These are phyloP conservation scores for Capronia americana DNA, from an alignment of 2,329 filamentous ascomycete species.

Conservation along the genomic window DNA sequence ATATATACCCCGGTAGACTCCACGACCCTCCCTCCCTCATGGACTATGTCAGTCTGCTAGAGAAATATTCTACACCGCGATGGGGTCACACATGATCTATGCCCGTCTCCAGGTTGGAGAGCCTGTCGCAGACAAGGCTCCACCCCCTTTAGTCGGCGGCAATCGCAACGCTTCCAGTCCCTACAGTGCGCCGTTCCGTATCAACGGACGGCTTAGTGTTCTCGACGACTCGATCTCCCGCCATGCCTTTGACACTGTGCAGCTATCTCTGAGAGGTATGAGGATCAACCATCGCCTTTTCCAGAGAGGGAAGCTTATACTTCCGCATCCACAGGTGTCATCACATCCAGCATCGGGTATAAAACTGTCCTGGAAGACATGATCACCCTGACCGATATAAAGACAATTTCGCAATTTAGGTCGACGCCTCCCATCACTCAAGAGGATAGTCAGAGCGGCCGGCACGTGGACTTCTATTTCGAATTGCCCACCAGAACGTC, in stretches of 20 bases:
- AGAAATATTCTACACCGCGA: not conserved
- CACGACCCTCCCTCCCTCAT: not conserved
- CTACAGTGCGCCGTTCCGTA: conserved; percentile 6
- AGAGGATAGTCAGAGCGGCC: conserved; percentile 15
- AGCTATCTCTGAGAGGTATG: conserved; percentile 30
- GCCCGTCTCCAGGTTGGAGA: conserved; percentile 23
- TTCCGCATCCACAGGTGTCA: conserved; percentile 21
- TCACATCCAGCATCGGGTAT: conserved; percentile 29
- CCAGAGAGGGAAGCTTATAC: not conserved
- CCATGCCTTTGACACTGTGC: conserved; percentile 31
- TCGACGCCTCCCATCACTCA: not conserved
- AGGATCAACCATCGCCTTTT: not conserved
- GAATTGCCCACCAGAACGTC: conserved; percentile 26
- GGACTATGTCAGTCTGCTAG: not conserved
- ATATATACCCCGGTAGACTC: conserved; percentile 5
- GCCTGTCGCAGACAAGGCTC: conserved; percentile 22
- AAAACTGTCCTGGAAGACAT: conserved; percentile 30
- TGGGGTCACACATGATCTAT: conserved; percentile 27
- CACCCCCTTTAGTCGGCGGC: conserved; percentile 10
- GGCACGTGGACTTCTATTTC: conserved; percentile 32
- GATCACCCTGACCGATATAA: conserved; percentile 36
- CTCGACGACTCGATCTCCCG: conserved; percentile 24
- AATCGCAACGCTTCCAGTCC: not conserved
- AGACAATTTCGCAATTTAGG: conserved; percentile 25
- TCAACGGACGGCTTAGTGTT: conserved; percentile 31